Conservation (phyloP, 306 rosid species). For the Ormosia semicastrata region DNA sequence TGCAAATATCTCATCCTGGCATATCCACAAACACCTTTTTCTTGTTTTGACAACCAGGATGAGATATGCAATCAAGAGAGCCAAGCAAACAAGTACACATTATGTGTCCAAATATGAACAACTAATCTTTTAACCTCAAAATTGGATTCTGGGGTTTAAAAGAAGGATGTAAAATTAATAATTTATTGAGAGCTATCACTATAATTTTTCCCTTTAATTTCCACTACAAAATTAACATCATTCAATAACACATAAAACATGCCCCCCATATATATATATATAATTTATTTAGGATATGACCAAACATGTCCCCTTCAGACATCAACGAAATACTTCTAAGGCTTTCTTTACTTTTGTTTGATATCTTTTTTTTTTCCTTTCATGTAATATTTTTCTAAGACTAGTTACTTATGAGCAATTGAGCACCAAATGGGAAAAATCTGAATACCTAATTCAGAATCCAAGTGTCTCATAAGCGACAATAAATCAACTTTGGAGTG, state of each 20-base stretch:
- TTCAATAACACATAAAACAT: constrained; percentile 16
- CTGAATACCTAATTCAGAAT: constrained; percentile 25
- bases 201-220: constrained; percentile 18
- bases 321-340: constrained; percentile 28
- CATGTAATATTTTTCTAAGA: background rate
- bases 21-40: constrained; percentile 18
- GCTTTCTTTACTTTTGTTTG: constrained; percentile 6
- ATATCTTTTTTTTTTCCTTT: background rate
- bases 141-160: background rate
- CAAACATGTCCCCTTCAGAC: constrained; percentile 30
- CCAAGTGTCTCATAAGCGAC: constrained; percentile 44
- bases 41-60: constrained; percentile 21
- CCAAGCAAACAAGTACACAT: background rate
- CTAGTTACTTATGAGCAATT: background rate
- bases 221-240: constrained; percentile 27
- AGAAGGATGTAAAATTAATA: background rate
- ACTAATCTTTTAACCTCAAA: background rate
- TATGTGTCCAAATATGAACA: constrained; percentile 7
- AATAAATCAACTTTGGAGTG: constrained; percentile 41
- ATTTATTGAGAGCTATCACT: constrained; percentile 19
- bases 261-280: constrained; percentile 16
- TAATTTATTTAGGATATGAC: background rate
- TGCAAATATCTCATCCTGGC: background rate
- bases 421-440: constrained; percentile 28
- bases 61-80: constrained; percentile 9